Conservation (phyloP, 495 filamentous ascomycete species). For the Aspergillus cristatus region DNA sequence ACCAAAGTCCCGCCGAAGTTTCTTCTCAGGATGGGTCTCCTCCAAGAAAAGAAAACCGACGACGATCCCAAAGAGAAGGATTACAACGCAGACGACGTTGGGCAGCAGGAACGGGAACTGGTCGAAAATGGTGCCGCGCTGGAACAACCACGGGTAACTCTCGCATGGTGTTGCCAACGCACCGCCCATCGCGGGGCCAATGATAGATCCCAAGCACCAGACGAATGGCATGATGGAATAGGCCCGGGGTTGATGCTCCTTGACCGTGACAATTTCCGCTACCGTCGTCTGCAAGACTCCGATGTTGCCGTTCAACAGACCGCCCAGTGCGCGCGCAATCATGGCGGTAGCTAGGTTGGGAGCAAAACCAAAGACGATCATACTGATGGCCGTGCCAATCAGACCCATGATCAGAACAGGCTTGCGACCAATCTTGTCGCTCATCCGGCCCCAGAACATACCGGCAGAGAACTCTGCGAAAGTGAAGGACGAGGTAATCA, state of each 20-base stretch:
- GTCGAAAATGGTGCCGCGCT: constrained; percentile 67
- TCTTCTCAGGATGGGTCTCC: constrained; percentile 87
- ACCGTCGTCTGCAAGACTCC: constrained; percentile 94
- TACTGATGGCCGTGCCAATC: constrained; percentile 84
- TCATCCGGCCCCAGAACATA: constrained; percentile 85
- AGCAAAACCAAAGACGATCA: constrained; percentile 88
- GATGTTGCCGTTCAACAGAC: constrained; percentile 91
- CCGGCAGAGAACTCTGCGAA: constrained; percentile 90
- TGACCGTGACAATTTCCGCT: constrained; percentile 80
- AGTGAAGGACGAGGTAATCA: constrained; percentile 95
- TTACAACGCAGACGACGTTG: constrained; percentile 77
- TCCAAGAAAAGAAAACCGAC: constrained; percentile 87
- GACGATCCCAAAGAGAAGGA: constrained; percentile 68
- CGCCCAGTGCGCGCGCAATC: constrained; percentile 79
- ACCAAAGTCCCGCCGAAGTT: constrained; percentile 63
- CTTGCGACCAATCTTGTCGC: constrained; percentile 87
- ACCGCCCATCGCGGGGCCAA: constrained; percentile 86
- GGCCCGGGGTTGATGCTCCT: constrained; percentile 84
- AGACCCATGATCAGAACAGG: constrained; percentile 83
- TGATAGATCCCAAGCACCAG: constrained; percentile 89
- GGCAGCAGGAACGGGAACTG: constrained; percentile 85
- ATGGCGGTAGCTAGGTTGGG: constrained; percentile 75
- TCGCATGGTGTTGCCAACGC: constrained; percentile 77
- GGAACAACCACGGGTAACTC: constrained; percentile 70
- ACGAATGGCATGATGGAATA: constrained; percentile 97